Evolutionary conservation across 1,139 yeast species (phyloP), one percentile per base, ranked within the genome.

Genomic region (Yamadazyma jaroonii): DNA sequence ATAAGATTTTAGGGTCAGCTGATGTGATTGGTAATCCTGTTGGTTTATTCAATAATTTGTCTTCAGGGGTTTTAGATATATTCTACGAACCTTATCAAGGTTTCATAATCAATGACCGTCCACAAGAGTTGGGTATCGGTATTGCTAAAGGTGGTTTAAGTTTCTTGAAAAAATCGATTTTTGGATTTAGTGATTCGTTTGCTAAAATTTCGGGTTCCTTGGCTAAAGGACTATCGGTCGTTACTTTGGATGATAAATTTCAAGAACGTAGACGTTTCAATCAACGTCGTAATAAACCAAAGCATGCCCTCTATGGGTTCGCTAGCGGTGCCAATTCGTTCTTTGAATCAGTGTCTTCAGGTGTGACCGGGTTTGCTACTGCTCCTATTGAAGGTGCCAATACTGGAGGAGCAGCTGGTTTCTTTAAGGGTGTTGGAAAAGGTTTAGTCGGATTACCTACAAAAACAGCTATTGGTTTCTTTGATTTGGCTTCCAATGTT

Each of bases 1-100:
- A 94, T 61, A 90, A 88, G 61, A 82, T 94, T 39, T 69, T 94
- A 32, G 99, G 99, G 0, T 88, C 97, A 13, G 98, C 98, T 0
- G 98, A 94, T 61, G 79, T 94, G 50, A 67, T 94, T 38, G 99
- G 98, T 23, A 92, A 94, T 49, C 99, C 99, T 0, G 97, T 94
- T 25, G 98, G 98, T 2, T 66, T 94, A 42, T 94, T 92, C 64
- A 94, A 88, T 54, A 89, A 90, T 48, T 68, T 94, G 42, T 84
- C 96, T 41, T 88, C 97, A 0, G 98, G 99, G 35, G 95, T 92
- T 8, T 77, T 89, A 74, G 99, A 94, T 60, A 84, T 92, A 29
- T 94, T 94, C 57, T 94, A 94, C 56, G 98, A 92, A 54, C 99
- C 99, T 1, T 94, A 92, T 53, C 94, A 89, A 55, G 99, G 99